Evolutionary conservation across 331 rosid species (phyloP).

Genomic region (Telfairia occidentalis): DNA sequence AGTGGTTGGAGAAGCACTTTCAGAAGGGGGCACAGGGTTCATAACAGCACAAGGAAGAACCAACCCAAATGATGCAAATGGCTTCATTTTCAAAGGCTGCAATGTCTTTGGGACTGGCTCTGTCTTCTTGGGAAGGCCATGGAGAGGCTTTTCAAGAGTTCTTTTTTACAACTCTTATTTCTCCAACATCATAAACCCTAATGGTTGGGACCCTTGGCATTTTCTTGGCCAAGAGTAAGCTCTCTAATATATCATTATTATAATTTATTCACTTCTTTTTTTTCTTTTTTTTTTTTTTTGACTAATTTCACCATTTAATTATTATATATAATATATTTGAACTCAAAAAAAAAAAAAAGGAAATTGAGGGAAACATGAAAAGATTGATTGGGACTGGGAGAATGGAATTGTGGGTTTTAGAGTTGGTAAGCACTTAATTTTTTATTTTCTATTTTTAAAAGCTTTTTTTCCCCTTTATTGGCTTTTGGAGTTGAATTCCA

Average conservation of each 20-base stretch:
- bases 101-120: conserved; percentile 46
- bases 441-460: neutral
- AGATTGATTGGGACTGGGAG: neutral
- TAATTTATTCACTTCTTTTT: neutral
- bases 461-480: neutral
- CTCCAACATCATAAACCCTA: conserved; percentile 34
- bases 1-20: conserved; percentile 40
- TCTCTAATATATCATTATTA: neutral
- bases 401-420: neutral
- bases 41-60: conserved; percentile 81
- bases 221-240: conserved; percentile 34
- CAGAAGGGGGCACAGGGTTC: conserved; percentile 26
- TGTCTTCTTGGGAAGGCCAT: conserved; percentile 66
- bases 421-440: conserved; percentile 1
- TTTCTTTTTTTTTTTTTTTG: neutral
- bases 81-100: conserved; percentile 61
- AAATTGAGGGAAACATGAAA: neutral
- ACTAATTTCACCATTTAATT: neutral
- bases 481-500: neutral
- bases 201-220: conserved; percentile 59
- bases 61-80: conserved; percentile 31
- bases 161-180: conserved; percentile 49
- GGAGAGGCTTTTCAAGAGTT: conserved; percentile 69
- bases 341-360: too few species aligned
- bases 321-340: neutral